Evolutionary conservation across 2,329 filamentous ascomycete species (phyloP).

Genomic region (Diplodia intermedia): DNA sequence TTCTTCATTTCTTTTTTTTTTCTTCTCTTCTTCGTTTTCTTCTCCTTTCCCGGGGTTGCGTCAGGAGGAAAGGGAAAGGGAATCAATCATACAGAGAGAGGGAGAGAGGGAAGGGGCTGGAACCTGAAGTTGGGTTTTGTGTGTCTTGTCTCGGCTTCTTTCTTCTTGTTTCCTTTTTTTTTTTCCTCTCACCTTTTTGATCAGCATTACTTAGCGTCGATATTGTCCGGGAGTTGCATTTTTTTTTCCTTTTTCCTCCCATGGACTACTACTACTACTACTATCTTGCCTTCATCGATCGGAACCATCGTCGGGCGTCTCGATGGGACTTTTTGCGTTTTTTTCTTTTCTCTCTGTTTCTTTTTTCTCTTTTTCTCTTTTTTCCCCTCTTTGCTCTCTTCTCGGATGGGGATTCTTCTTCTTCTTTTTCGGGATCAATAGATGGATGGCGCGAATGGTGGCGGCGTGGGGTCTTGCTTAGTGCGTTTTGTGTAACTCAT

Average conservation of each 20-base stretch:
- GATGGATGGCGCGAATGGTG: too few species aligned
- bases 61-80: neutral
- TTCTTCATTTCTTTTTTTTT: neutral
- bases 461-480: too few species aligned
- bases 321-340: neutral
- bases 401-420: neutral
- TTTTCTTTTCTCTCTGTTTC: neutral
- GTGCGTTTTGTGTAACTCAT: too few species aligned
- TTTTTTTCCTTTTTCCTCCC: too few species aligned
- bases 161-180: neutral
- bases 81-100: neutral
- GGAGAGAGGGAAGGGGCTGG: constrained; percentile 6
- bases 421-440: too few species aligned
- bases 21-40: neutral
- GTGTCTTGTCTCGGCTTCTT: constrained; percentile 29
- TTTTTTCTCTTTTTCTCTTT: neutral
- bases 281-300: neutral
- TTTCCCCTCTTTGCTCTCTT: too few species aligned
- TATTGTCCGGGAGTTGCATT: neutral
- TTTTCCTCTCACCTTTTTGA: neutral
- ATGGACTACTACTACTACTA: too few species aligned
- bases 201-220: neutral
- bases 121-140: constrained; percentile 11
- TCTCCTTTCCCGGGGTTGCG: neutral
- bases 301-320: neutral